Evolutionary conservation across 1,284 basidiomycete species (phyloP).

Genomic region (Schizopora paradoxa): DNA sequence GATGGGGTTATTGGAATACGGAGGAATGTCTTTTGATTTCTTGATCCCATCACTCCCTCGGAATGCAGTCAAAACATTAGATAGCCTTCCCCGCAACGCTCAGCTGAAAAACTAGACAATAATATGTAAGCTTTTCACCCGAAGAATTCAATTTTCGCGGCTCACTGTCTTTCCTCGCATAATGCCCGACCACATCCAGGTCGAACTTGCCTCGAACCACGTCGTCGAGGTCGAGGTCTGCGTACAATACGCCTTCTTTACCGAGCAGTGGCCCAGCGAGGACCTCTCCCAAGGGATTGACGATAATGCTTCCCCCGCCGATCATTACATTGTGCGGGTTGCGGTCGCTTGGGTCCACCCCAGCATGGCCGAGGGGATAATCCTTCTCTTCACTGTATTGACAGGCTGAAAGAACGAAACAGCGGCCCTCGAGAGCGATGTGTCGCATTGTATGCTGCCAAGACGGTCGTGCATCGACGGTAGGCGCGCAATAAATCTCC

Average conservation of each 20-base stretch:
- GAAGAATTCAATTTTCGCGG: neutral
- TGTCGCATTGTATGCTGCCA: slow-evolving; percentile 69
- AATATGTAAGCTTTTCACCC: neutral
- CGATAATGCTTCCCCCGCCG: slow-evolving; percentile 63
- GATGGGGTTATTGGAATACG: too few species aligned
- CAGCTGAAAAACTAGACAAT: slow-evolving; percentile 15
- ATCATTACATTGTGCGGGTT: slow-evolving; percentile 56
- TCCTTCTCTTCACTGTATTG: slow-evolving; percentile 60
- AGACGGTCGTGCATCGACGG: slow-evolving; percentile 59
- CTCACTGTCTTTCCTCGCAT: slow-evolving; percentile 59
- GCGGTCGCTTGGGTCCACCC: slow-evolving; percentile 34
- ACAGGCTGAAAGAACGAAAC: slow-evolving; percentile 66
- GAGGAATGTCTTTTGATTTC: too few species aligned
- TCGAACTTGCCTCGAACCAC: slow-evolving; percentile 66
- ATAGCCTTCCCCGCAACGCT: too few species aligned
- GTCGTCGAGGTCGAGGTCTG: slow-evolving; percentile 58
- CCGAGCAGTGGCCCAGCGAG: slow-evolving; percentile 64
- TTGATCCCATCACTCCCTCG: too few species aligned
- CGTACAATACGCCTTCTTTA: slow-evolving; percentile 58
- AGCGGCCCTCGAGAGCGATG: slow-evolving; percentile 72
- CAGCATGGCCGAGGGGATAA: slow-evolving; percentile 53
- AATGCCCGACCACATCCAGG: slow-evolving; percentile 66
- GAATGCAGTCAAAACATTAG: too few species aligned
- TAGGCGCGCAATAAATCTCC: slow-evolving; percentile 65
- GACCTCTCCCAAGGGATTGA: slow-evolving; percentile 60